Evolutionary conservation across 331 rosid genomes (phyloP), one percentile per base, ranked within the genome.

Genomic region (Quercus tomentella): DNA sequence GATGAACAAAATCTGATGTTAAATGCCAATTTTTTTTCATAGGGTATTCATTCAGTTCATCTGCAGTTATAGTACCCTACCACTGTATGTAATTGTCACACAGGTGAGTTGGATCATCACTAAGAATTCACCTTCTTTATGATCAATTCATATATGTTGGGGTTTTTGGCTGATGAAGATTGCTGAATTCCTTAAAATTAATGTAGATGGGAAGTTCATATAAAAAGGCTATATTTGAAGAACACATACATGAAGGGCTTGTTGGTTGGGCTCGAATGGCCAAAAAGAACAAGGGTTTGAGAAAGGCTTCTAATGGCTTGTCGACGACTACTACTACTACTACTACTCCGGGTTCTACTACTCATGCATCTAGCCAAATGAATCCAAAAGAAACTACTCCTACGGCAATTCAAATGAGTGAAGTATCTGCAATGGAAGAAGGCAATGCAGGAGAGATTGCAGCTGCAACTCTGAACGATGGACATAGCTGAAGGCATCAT

Each of bases 141-240:
- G 49, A 41, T 41, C 49, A 41, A 26, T 41, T 41, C 49, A 6
- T 7, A 2, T 26, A 21, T 33, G 8, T 75, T n/a, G 6, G 31
- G 6, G 62, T 43, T 21, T 35, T 75, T 3, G 21, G 33, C 26
- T 56, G 54, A 37, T 62, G 74, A 72, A 54, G 22, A 3, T 5
- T 11, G 8, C 23, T 2, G 56, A 1, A 7, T 75, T 35, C 20
- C 17, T 43, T 65, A 63, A 63, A 56, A 33, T 5, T 33, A 33
- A 37, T 75, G 77, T 7, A 88, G 91, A 88, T 88, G 91, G 88
- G 91, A 77, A 83, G 63, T 73, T 73, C 89, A 11, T 86, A 73
- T 75, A 88, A 88, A 87, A 86, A 70, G 80, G 79, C 79, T 41
- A 41, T 41, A 41, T 41, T 41, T 41, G 49, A 41, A 41, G 49